Evolutionary conservation across 2,329 filamentous ascomycete genomes (phyloP), one percentile per base, ranked within the genome.

Genomic region (Cercospora sp.): DNA sequence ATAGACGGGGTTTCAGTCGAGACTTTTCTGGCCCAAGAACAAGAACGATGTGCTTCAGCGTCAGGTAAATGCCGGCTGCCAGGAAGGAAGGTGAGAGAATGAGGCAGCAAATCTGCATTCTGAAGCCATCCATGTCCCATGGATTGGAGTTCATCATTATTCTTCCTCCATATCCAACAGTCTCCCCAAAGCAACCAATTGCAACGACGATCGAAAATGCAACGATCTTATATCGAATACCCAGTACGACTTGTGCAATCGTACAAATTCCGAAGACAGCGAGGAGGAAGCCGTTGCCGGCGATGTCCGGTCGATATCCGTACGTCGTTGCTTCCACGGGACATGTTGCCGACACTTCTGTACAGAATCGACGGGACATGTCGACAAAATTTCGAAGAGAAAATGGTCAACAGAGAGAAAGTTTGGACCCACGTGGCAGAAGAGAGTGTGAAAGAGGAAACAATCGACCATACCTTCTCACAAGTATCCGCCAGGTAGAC

Each of bases 41-140:
- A 6, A 82, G 68, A 42, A 84, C 79, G 7, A 84, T 76, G 72
- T 83, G 81, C 71, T 84, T 83, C 30, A 84, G 76, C 0, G 81
- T 83, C 20, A 84, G 74, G 53, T 83, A 84, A 55, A 84, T 82
- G 28, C 80, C 80, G 5, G 82, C 82, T 1, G 82, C 81, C 3
- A 83, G 74, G 58, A 84, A 80, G 0, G 80, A 80, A 0, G 82
- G 83, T 0, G 77, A 79, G 5, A 84, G 73, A 13, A 83, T 77
- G 0, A 84, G 75, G 40, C 77, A 80, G 69, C 81, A 78, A 12
- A 84, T 80, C 45, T 82, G 80, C 5, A 83, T 77, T 63, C 81
- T 79, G 69, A 82, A 81, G 4, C 79, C 79, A 51, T 75, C 74
- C 48, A 79, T 75, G 48, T 75, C 74, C 79, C 79, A 83, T 0